phyloP scores from a whole-genome alignment of 192 early-diverging fungal genomes.

The Geosiphon pyriformis region DNA sequence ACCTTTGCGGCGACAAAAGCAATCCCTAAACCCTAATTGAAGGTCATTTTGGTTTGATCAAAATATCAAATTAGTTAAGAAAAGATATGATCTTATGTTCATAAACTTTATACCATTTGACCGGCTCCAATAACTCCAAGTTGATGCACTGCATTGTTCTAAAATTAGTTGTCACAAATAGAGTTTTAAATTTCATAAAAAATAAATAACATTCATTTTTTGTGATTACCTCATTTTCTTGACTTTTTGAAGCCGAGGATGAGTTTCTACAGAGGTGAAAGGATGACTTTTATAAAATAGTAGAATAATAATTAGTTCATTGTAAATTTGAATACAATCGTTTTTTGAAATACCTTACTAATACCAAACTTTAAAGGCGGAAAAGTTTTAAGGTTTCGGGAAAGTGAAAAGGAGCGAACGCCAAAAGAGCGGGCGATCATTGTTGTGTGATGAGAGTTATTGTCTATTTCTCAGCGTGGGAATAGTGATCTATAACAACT shows the following conservation, averaged over 20 bases:
- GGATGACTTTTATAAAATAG: background rate
- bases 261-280: background rate
- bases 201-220: background rate
- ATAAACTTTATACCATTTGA: conserved; percentile 68
- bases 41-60: background rate
- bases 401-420: too few species aligned
- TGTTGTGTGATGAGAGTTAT: too few species aligned
- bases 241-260: background rate
- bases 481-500: too few species aligned
- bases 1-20: conserved; percentile 82
- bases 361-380: too few species aligned
- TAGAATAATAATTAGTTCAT: background rate
- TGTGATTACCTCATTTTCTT: background rate
- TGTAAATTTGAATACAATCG: background rate
- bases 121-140: conserved; percentile 91
- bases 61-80: background rate
- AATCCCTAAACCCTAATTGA: conserved; percentile 66
- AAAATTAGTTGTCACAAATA: background rate
- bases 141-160: conserved; percentile 32
- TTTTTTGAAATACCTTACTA: too few species aligned
- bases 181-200: background rate
- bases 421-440: too few species aligned
- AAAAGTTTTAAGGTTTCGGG: too few species aligned
- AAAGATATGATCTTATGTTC: conserved; percentile 10
- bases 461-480: too few species aligned